Evolutionary conservation across 306 rosid species (phyloP).

Genomic region (Datisca glomerata): DNA sequence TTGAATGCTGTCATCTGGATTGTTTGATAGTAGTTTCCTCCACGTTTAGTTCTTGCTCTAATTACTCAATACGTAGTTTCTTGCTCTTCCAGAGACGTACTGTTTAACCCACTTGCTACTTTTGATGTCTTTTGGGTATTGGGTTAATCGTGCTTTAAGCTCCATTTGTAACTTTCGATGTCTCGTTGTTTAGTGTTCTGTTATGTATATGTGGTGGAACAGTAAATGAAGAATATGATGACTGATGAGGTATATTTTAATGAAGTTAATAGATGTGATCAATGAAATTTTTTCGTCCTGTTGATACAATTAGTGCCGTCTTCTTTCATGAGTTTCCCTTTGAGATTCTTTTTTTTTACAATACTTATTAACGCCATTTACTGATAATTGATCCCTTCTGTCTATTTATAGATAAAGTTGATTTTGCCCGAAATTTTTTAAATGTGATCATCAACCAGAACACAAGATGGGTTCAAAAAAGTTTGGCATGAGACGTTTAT

Average conservation of each 20-base stretch:
- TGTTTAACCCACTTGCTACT: no score
- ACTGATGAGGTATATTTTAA: neutral
- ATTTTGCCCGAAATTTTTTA: constrained; percentile 13
- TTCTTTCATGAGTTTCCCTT: neutral
- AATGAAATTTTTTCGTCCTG: neutral
- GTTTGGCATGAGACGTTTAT: constrained; percentile 23
- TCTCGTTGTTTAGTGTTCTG: neutral
- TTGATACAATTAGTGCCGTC: neutral
- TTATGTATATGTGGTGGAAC: neutral
- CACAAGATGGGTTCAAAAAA: constrained; percentile 26
- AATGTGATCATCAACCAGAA: constrained; percentile 12
- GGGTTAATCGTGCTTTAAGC: neutral
- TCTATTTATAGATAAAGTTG: neutral
- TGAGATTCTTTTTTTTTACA: neutral
- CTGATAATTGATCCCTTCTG: neutral
- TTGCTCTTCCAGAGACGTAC: no score
- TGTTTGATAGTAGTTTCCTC: no score
- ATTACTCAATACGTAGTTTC: no score
- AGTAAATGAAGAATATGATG: neutral
- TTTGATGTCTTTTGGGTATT: no score
- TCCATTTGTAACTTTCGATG: neutral
- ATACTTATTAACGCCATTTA: neutral
- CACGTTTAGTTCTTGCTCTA: no score
- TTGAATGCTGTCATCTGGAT: no score
- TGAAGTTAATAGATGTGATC: neutral